These are phyloP conservation scores for Ogataea allantospora DNA, from an alignment of 805 yeast species.

Conservation along the genomic window DNA sequence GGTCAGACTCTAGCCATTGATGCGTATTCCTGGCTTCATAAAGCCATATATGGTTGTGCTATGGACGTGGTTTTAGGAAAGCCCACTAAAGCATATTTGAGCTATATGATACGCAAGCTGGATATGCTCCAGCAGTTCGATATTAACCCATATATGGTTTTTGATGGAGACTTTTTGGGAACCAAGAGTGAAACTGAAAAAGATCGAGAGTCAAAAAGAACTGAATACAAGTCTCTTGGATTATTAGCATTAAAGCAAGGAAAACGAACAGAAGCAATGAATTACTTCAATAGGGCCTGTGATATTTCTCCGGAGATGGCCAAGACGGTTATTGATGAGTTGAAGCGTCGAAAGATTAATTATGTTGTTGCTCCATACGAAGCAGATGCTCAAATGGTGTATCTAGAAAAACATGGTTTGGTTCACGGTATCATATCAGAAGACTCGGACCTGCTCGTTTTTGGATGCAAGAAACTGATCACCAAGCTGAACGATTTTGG, in stretches of 20 bases:
- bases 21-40: slow-evolving; percentile 95
- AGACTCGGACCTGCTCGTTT: slow-evolving; percentile 87
- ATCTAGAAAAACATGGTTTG: slow-evolving; percentile 67
- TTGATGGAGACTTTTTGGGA: slow-evolving; percentile 88
- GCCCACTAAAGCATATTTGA: slow-evolving; percentile 72
- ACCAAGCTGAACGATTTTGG: slow-evolving; percentile 78
- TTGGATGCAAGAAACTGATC: slow-evolving; percentile 74
- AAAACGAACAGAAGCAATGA: not conserved
- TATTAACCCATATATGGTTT: slow-evolving; percentile 81
- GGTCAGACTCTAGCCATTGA: slow-evolving; percentile 90
- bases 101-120: slow-evolving; percentile 65
- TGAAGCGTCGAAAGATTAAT: slow-evolving; percentile 54
- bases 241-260: not conserved
- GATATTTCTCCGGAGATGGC: slow-evolving; percentile 93
- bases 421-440: slow-evolving; percentile 90
- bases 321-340: slow-evolving; percentile 70
- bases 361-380: slow-evolving; percentile 97
- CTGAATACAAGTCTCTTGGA: slow-evolving; percentile 44
- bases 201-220: slow-evolving; percentile 58
- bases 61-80: slow-evolving; percentile 69
- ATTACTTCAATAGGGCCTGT: slow-evolving; percentile 67
- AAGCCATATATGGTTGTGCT: slow-evolving; percentile 80
- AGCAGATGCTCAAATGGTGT: slow-evolving; percentile 97
- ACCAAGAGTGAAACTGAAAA: slow-evolving; percentile 72
- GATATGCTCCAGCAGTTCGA: slow-evolving; percentile 64